phyloP scores from a whole-genome alignment of 768 basidiomycete species.

The Boletus rubropictus region DNA sequence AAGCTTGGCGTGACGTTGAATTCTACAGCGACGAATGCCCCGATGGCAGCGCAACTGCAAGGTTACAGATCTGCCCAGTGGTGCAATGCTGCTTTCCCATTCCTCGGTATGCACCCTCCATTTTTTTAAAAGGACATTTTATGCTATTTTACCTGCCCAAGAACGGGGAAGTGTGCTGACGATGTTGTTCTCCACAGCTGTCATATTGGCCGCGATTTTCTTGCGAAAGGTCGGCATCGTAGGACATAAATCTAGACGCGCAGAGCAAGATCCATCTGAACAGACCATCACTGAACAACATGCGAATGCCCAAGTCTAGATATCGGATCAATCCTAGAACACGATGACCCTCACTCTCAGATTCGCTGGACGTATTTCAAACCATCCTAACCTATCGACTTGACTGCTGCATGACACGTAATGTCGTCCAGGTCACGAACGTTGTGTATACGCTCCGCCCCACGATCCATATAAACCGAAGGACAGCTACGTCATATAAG shows the following conservation, averaged over 20 bases:
- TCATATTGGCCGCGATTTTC: slow-evolving; percentile 33
- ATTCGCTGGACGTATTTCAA: background rate
- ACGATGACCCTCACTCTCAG: background rate
- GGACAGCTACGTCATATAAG: background rate
- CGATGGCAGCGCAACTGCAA: slow-evolving; percentile 35
- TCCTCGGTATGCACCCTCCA: slow-evolving; percentile 38
- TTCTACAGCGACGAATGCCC: slow-evolving; percentile 26
- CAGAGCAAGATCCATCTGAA: slow-evolving; percentile 17
- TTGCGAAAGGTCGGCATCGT: slow-evolving; percentile 39
- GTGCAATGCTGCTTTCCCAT: slow-evolving; percentile 56
- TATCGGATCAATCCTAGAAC: background rate
- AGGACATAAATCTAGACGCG: slow-evolving; percentile 23
- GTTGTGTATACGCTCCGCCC: background rate
- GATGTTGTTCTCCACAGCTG: slow-evolving; percentile 11
- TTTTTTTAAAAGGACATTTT: background rate
- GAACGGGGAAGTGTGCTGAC: background rate
- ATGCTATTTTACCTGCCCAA: too few relatives aligned
- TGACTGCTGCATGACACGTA: slow-evolving; percentile 1
- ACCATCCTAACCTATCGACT: background rate
- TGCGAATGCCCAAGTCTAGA: slow-evolving; percentile 4
- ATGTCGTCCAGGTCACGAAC: background rate
- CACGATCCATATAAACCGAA: slow-evolving; percentile 5
- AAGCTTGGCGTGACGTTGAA: slow-evolving; percentile 30
- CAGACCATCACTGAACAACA: slow-evolving; percentile 17
- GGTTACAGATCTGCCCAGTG: slow-evolving; percentile 64